Conservation (phyloP, 176 grass and related monocot genomes). For the Puya raimondii region DNA sequence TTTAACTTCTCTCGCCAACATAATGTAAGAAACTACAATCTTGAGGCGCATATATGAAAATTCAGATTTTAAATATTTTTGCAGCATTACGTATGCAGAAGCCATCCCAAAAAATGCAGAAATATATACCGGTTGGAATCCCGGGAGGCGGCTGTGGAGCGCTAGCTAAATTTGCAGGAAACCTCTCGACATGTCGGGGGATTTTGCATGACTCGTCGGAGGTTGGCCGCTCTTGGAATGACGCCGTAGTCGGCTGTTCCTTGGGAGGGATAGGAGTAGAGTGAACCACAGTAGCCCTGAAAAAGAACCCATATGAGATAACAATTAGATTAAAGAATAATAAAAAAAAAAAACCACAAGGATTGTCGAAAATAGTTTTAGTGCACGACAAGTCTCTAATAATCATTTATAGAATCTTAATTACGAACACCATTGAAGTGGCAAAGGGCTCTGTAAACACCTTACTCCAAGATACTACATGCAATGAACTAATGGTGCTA, state of each 20-base stretch:
- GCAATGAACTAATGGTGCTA: no score
- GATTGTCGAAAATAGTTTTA: no score
- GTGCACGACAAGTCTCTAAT: no score
- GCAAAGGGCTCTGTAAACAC: no score
- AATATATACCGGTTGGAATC: constrained; percentile 45
- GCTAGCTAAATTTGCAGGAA: constrained; percentile 22
- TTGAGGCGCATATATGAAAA: no score
- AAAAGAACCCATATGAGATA: not conserved
- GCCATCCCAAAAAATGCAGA: not conserved
- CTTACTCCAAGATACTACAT: no score
- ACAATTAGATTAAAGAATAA: constrained; percentile 6
- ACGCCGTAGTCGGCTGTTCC: constrained; percentile 39
- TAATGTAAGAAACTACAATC: no score
- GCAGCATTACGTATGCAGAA: not conserved
- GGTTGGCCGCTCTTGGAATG: constrained; percentile 43
- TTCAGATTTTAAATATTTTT: no score
- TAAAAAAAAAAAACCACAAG: not conserved
- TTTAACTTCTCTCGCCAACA: no score
- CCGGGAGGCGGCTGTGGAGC: constrained; percentile 54
- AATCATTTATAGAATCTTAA: no score
- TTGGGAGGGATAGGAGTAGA: constrained; percentile 52
- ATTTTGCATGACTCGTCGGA: constrained; percentile 43
- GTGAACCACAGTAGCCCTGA: constrained; percentile 85
- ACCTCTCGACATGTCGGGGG: constrained; percentile 23
- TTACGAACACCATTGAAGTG: no score